Conservation (phyloP, 345 rosid genomes). For the Jatropha curcas region DNA sequence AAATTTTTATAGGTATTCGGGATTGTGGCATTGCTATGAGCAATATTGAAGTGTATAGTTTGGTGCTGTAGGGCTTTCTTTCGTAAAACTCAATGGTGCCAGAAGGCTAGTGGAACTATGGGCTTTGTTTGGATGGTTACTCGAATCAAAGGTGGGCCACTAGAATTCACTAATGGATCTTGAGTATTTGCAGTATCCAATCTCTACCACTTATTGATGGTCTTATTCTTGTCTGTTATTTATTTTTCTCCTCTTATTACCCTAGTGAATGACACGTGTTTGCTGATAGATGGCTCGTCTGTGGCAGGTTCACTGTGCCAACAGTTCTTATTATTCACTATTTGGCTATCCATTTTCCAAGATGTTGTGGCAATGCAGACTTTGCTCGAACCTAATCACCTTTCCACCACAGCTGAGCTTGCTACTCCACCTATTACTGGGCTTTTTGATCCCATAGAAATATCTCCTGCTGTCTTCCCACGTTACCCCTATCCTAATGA, state of each 20-base stretch:
- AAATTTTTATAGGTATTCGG: slow-evolving; percentile 24
- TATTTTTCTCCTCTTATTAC: neutral
- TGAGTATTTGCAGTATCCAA: slow-evolving; percentile 4
- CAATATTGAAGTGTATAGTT: slow-evolving; percentile 13
- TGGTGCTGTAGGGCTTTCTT: slow-evolving; percentile 28
- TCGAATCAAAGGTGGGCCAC: slow-evolving; percentile 47
- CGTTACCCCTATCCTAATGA: slow-evolving; percentile 53
- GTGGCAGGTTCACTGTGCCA: slow-evolving; percentile 61
- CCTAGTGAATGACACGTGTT: neutral
- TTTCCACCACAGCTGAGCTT: slow-evolving; percentile 51
- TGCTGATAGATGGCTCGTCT: slow-evolving; percentile 31
- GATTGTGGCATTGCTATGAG: slow-evolving; percentile 17
- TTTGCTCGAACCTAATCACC: slow-evolving; percentile 42
- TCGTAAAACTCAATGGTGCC: slow-evolving; percentile 52
- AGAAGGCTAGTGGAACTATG: slow-evolving; percentile 51
- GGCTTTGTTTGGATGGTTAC: slow-evolving; percentile 40
- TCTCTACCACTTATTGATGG: neutral
- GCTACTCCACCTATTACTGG: slow-evolving; percentile 71
- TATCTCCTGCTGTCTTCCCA: slow-evolving; percentile 86
- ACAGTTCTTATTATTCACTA: slow-evolving; percentile 51
- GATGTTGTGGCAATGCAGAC: slow-evolving; percentile 53
- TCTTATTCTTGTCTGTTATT: neutral
- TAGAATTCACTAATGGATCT: slow-evolving; percentile 9
- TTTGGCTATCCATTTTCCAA: slow-evolving; percentile 69
- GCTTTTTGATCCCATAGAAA: slow-evolving; percentile 81